Conservation (phyloP, 1,284 basidiomycete genomes). For the Coriolopsis trogii region DNA sequence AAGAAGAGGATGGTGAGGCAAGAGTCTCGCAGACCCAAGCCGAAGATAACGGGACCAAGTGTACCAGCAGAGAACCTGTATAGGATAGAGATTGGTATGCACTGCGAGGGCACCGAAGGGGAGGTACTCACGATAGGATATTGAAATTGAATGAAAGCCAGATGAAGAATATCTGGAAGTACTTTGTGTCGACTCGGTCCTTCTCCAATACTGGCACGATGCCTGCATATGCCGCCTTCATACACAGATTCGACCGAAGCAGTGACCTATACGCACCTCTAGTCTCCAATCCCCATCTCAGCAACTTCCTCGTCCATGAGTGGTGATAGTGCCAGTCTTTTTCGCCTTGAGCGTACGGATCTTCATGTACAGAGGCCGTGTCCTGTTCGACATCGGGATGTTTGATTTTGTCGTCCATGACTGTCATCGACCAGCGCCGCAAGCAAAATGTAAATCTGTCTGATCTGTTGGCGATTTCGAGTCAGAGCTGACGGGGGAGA, state of each 20-base stretch:
- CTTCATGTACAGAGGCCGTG: slow-evolving; percentile 14
- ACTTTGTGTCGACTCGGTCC: slow-evolving; percentile 63
- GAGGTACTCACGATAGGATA: slow-evolving; percentile 70
- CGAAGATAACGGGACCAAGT: slow-evolving; percentile 68
- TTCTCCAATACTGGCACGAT: slow-evolving; percentile 52
- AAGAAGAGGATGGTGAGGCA: slow-evolving; percentile 80
- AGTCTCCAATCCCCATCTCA: slow-evolving; percentile 31
- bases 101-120: no score
- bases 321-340: slow-evolving; percentile 24
- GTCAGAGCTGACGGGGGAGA: no score
- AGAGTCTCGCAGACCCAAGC: slow-evolving; percentile 70
- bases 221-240: slow-evolving; percentile 35
- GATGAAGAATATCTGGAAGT: slow-evolving; percentile 74
- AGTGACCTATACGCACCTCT: slow-evolving; percentile 26
- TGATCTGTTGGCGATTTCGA: no score
- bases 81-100: not conserved
- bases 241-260: not conserved
- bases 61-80: slow-evolving; percentile 75
- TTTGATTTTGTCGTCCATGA: not conserved
- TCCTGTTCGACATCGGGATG: slow-evolving; percentile 21
- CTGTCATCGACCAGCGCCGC: no score
- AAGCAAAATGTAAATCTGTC: no score
- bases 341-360: slow-evolving; percentile 14
- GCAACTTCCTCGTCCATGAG: slow-evolving; percentile 25
- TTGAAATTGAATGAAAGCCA: slow-evolving; percentile 78